Evolutionary conservation across 192 early-diverging fungal genomes (phyloP), one percentile per base, ranked within the genome.

Genomic region (Rhizoclosmatium globosum): DNA sequence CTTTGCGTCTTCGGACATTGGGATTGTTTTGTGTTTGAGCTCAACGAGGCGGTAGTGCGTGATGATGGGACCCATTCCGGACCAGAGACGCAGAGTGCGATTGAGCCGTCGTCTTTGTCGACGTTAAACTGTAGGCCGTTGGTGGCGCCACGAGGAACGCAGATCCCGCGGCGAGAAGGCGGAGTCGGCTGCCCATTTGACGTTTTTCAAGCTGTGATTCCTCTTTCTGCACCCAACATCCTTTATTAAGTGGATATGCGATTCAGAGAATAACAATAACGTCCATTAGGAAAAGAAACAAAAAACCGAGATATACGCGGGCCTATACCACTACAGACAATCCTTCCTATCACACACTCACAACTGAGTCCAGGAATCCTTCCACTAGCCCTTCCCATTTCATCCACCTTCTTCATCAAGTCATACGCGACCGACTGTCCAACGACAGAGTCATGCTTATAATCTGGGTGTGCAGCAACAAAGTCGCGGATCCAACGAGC

Each of bases 401-500:
- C 66, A 77, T 69, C 60, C n/a, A 68, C 71, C 58, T 67, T 84
- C 81, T 89, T 89, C 46, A 94, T 85, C 68, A 99, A 77, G 79
- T 99, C 98, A 76, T 93, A 96, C 81, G 89, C 93, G 79, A 99
- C 95, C 76, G 91, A 86, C 11, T 93, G 83, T 3, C 90, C 88
- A 4, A 99, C 94, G 0, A 96, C 94, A 45, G 94, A 95, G 85
- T 99, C 98, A 38, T 91, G 86, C 69, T 93, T 91, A 87, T 99
- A 99, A 3, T 87, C 92, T 2, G 95, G 93, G 74, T 99, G 98
- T 60, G 81, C 85, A 53, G 84, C 87, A 38, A 97, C 95, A 87
- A 98, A 97, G 41, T 93, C 85, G 67, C 98, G 92, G 47, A 97
- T 93, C 93, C 95, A 99, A 6, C 90, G 86, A 21, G 98, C 98